phyloP scores from a whole-genome alignment of 139 green algal species.

The Asterochloris sp. region DNA sequence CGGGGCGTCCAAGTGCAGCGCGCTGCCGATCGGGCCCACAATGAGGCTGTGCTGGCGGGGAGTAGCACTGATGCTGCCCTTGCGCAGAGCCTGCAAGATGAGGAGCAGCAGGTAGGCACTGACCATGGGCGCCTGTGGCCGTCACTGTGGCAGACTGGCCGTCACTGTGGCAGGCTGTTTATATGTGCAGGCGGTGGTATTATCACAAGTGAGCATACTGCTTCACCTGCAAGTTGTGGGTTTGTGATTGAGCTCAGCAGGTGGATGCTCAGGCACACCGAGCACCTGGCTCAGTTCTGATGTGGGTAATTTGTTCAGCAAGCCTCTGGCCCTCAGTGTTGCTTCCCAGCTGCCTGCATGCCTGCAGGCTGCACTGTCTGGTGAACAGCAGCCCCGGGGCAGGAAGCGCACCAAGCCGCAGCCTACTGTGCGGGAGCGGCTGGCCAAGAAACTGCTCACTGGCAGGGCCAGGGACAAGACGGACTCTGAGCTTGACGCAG shows the following conservation, averaged over 20 bases:
- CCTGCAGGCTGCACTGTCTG: conserved; percentile 2
- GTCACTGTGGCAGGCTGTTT: too few species aligned
- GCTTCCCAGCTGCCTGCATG: neutral
- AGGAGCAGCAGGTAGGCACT: conserved; percentile 6
- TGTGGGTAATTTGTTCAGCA: neutral
- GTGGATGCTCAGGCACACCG: neutral
- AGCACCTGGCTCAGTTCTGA: too few species aligned
- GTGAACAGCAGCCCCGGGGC: neutral
- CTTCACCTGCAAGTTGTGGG: neutral
- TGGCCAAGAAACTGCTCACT: conserved; percentile 21
- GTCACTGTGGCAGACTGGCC: too few species aligned
- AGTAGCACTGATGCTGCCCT: conserved; percentile 5
- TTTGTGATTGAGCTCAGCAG: neutral
- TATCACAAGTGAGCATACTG: neutral
- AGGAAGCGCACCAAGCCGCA: conserved; percentile 10
- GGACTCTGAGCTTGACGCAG: neutral
- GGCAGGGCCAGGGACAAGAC: neutral
- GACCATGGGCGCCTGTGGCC: too few species aligned
- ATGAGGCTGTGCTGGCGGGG: conserved; percentile 17
- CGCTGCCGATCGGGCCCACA: conserved; percentile 18
- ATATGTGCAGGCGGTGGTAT: too few species aligned
- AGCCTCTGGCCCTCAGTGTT: neutral
- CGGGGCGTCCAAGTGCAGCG: neutral
- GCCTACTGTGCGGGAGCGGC: conserved; percentile 10
- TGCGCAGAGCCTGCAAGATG: neutral